Percentiles rank a stretch among this genome's conserved stretches.
phyloP scores from a whole-genome alignment of 1,284 basidiomycete species.

The Mycena citricolor region DNA sequence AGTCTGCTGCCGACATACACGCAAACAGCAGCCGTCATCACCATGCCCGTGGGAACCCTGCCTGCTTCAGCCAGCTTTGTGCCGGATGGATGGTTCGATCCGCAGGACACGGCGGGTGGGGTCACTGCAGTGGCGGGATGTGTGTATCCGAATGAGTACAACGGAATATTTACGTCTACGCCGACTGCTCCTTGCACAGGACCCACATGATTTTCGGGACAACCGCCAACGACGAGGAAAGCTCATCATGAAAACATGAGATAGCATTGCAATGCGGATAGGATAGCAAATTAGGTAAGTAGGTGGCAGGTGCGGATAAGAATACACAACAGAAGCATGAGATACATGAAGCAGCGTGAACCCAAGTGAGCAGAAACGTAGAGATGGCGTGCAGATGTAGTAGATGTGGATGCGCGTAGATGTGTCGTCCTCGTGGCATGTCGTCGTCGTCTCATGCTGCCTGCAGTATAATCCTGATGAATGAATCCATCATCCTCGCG shows the following conservation, averaged over 20 bases:
- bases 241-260: neutral
- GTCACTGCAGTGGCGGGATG: slow-evolving; percentile 49
- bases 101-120: slow-evolving; percentile 41
- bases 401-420: too few species aligned
- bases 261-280: too few species aligned
- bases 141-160: slow-evolving; percentile 40
- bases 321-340: too few species aligned
- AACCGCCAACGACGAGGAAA: slow-evolving; percentile 8
- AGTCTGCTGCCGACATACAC: slow-evolving; percentile 65
- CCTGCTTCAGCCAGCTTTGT: slow-evolving; percentile 42
- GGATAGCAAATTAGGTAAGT: too few species aligned
- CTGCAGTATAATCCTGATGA: slow-evolving; percentile 62
- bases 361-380: too few species aligned
- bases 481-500: slow-evolving; percentile 56
- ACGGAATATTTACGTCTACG: slow-evolving; percentile 18
- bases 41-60: slow-evolving; percentile 37
- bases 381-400: too few species aligned
- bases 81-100: slow-evolving; percentile 61
- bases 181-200: slow-evolving; percentile 21
- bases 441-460: too few species aligned
- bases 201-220: slow-evolving; percentile 10
- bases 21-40: slow-evolving; percentile 57
- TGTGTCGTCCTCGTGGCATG: too few species aligned
- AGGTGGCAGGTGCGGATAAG: too few species aligned
- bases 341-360: too few species aligned